These are phyloP conservation scores for Termitomyces sp. DNA, from an alignment of 1,284 basidiomycete species.

Conservation along the genomic window DNA sequence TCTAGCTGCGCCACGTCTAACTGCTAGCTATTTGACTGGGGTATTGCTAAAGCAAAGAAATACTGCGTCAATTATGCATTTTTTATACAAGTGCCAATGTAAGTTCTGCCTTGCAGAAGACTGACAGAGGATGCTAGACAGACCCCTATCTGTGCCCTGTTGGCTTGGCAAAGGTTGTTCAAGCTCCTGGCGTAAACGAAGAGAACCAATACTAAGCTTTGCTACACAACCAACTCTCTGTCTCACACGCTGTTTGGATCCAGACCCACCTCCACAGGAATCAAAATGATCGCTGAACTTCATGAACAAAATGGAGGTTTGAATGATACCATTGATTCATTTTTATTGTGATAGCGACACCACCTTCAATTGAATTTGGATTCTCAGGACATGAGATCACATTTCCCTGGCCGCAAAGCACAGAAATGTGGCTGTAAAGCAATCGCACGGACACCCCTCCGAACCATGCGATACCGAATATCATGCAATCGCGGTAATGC, in stretches of 20 bases:
- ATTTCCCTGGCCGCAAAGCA: conserved; percentile 62
- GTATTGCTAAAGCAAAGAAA: conserved; percentile 30
- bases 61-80: conserved; percentile 33
- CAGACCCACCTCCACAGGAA: background rate
- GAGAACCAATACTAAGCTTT: too few relatives aligned
- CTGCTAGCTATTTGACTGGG: conserved; percentile 32
- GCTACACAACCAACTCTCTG: conserved; percentile 20
- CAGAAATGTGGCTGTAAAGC: conserved; percentile 81
- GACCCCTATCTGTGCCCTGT: conserved; percentile 31
- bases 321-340: background rate
- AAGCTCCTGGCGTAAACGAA: too few relatives aligned
- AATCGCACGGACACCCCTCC: conserved; percentile 63
- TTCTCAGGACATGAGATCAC: conserved; percentile 30
- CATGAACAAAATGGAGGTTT: background rate
- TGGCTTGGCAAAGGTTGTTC: conserved; percentile 24
- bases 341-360: background rate
- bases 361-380: background rate
- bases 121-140: conserved; percentile 26
- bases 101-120: conserved; percentile 19
- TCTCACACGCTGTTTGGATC: conserved; percentile 26
- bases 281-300: background rate
- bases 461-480: conserved; percentile 61
- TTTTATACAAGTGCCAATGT: conserved; percentile 24
- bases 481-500: conserved; percentile 80
- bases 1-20: conserved; percentile 30